Base-by-base conservation (phyloP, 2,329 filamentous ascomycete genomes). In the Fusarium pseudonygamai region DNA sequence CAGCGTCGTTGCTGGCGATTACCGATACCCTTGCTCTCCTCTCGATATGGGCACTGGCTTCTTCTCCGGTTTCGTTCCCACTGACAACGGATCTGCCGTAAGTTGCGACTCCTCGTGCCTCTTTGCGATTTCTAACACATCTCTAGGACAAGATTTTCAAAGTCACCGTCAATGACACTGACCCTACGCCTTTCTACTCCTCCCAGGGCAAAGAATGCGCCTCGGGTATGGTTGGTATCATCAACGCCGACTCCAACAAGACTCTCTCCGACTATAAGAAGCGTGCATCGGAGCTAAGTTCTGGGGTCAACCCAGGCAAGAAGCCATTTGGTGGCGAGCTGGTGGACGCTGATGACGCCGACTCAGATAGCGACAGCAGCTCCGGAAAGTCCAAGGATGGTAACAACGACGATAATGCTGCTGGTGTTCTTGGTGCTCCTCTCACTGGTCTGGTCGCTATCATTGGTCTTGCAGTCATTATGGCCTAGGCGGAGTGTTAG, bases 101-200 rank as follows among this genome's bases (percentile, higher is more conserved):
- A 36, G 61, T 47, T 50, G 11, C 34, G 53, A 46, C 40, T 34
- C 12, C 37, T 30, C 47, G 8, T 34, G 32, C 12, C 12, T 18
- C 42, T 46, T 60, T 26, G 30, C 15, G 52, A 60, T 28, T 59
- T 40, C 60, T 74, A 20, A 73, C 42, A 59, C n/a, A 6, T 36
- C 36, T 37, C 20, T 30, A 83, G 81, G 74, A 78, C 71, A 75
- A 82, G 47, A 73, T 82, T 30, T 84, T 83, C 75, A 78, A 77
- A 60, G 80, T 84, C 62, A 77, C 67, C 4, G 56, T 83, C 63
- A 78, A 79, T 56, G 69, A 77, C 67, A 80, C 78, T 11, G 77
- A 82, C 3, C 80, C 82, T 37, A 77, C 80, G 14, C 75, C 77
- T n/a, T 83, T 83, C 73, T 83, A 83, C 69, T 84, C 82, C n/a